Evolutionary conservation across 108 stramenopile species (phyloP).

Genomic region (Cyclotella sp.): DNA sequence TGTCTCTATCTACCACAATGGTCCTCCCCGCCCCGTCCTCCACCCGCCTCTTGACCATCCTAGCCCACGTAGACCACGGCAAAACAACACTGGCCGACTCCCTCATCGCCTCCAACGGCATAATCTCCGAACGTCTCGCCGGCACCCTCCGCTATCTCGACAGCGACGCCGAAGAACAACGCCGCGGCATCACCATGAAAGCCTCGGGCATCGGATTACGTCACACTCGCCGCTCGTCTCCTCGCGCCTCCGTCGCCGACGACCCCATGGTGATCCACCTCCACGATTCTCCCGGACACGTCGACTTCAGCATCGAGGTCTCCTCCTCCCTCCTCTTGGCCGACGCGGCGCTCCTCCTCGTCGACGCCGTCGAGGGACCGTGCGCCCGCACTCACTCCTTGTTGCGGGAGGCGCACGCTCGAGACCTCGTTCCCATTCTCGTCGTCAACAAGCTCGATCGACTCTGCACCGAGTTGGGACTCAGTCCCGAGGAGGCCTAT

Average conservation of each 20-base stretch:
- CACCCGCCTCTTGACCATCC: conserved; percentile 94
- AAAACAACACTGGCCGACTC: conserved; percentile 98
- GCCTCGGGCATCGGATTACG: conserved; percentile 88
- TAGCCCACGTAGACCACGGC: conserved; percentile 99
- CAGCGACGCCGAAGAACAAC: conserved; percentile 90
- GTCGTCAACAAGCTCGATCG: conserved; percentile 96
- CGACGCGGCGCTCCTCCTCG: conserved; percentile 94
- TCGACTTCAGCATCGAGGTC: conserved; percentile 97
- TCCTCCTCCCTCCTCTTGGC: conserved; percentile 91
- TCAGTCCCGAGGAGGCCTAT: conserved; percentile 91
- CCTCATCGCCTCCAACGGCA: conserved; percentile 89
- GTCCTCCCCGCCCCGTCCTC: conserved; percentile 67
- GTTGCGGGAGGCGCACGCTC: conserved; percentile 90
- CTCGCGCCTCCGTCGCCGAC: conserved; percentile 15
- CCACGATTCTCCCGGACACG: conserved; percentile 98
- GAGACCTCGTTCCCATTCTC: conserved; percentile 89
- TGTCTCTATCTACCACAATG: not conserved
- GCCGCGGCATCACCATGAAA: conserved; percentile 99
- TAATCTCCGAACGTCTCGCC: conserved; percentile 85
- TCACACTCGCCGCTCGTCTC: no score
- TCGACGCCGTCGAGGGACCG: conserved; percentile 97
- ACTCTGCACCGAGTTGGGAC: conserved; percentile 74
- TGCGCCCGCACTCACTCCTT: conserved; percentile 96
- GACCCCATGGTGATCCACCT: conserved; percentile 87
- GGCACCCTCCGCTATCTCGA: conserved; percentile 89